Base-by-base conservation (phyloP, 2,329 filamentous ascomycete species). In the Cytospora paraplurivora region DNA sequence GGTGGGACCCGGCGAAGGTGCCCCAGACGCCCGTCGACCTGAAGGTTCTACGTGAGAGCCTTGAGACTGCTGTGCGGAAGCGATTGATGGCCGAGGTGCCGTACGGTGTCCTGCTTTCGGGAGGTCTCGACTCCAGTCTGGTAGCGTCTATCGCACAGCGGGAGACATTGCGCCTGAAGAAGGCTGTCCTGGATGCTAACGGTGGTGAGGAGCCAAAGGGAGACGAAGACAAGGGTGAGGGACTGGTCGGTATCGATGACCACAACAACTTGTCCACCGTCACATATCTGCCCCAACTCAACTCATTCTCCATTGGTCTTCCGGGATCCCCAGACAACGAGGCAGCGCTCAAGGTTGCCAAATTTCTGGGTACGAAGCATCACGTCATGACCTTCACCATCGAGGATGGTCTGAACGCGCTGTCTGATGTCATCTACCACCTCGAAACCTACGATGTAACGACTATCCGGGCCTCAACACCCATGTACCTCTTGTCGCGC, bases 321-420 rank as follows among this genome's bases (percentile, higher is more conserved):
- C 93, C 94, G 8, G 91, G 89, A 70, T 92, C 95, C 38, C 95
- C 95, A 56, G 95, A 99, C 77, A 95, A 92, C 73, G 88, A 90
- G 77, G 95, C 95, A 54, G 95, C 95, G 19, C 81, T 93, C 63
- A 91, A 97, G 79, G 95, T 97, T 19, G 95, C 95, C 73, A 91
- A 94, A 76, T 99, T 96, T 83, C 87, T 99, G 50, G 96, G 95
- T 73, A 99, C 95, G 63, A 96, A 95, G 82, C 95, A 99, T 78
- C 93, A 99, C 79, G 92, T 93, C 72, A 96, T 99, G 84, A 98
- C 93, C 61, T 99, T 99, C 77, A 98, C 95, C 66, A 89, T 99
- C 63, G 92, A 99, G 77, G 95, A 99, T 74, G 95, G 95, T 65
- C 89, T 99, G 74, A 94, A 99, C 79, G 94, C 95, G 19, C 87